These are phyloP conservation scores for Petunia hybrid DNA, from an alignment of 305 asterid genomes.

Conservation along the genomic window DNA sequence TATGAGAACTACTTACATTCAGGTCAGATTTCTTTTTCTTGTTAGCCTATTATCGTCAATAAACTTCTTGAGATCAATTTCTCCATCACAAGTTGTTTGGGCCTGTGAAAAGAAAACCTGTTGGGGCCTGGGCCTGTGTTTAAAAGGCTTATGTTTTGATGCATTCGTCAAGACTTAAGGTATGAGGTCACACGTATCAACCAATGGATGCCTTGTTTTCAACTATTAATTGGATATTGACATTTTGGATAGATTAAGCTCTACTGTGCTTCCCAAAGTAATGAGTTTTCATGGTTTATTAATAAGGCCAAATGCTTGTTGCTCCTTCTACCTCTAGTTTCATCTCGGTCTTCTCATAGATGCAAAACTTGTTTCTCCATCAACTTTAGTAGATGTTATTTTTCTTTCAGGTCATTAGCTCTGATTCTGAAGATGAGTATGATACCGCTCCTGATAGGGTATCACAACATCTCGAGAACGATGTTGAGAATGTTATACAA, in stretches of 20 bases:
- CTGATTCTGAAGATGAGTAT: slow-evolving; percentile 72
- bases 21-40: slow-evolving; percentile 48
- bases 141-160: neutral
- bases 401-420: slow-evolving; percentile 58
- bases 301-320: slow-evolving; percentile 18
- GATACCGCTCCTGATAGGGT: slow-evolving; percentile 37
- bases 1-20: slow-evolving; percentile 48
- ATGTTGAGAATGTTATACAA: slow-evolving; percentile 59
- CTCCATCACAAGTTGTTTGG: neutral
- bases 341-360: slow-evolving; percentile 4
- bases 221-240: neutral
- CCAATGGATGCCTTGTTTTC: slow-evolving; percentile 5
- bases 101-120: too few relatives aligned
- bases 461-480: slow-evolving; percentile 48
- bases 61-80: slow-evolving; percentile 22
- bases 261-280: slow-evolving; percentile 1
- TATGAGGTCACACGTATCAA: neutral
- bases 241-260: neutral
- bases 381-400: slow-evolving; percentile 26
- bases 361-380: slow-evolving; percentile 16
- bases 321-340: slow-evolving; percentile 23
- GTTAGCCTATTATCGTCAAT: neutral
- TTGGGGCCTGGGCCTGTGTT: neutral
- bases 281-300: too few relatives aligned
- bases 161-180: neutral